Percentiles rank a stretch among this genome's conserved stretches.
Evolutionary conservation across 192 early-diverging fungal genomes (phyloP).

Genomic region (Funneliformis mosseae): DNA sequence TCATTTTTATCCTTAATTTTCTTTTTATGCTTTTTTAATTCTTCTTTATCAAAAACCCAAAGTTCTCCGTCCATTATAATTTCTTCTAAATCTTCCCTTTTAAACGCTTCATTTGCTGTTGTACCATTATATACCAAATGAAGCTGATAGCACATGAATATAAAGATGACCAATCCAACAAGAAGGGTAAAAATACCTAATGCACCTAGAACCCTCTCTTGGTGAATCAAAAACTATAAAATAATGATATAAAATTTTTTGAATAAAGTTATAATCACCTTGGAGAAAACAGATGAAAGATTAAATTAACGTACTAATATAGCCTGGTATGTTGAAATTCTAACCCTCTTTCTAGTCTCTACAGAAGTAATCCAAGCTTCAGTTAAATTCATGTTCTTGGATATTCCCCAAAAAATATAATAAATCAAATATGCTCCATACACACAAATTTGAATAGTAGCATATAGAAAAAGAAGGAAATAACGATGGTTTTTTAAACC

Average conservation of each 20-base stretch:
- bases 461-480: slow-evolving; percentile 55
- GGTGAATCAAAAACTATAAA: slow-evolving; percentile 51
- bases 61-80: slow-evolving; percentile 48
- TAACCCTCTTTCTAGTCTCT: slow-evolving; percentile 21
- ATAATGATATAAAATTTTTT: too few species aligned
- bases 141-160: slow-evolving; percentile 53
- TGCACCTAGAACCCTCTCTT: slow-evolving; percentile 52
- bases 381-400: slow-evolving; percentile 39
- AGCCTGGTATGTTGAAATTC: slow-evolving; percentile 41
- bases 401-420: slow-evolving; percentile 43
- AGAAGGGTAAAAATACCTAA: slow-evolving; percentile 51
- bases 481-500: slow-evolving; percentile 57
- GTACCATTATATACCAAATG: slow-evolving; percentile 49
- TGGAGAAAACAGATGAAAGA: background rate
- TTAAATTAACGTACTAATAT: slow-evolving; percentile 48
- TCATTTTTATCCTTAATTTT: background rate
- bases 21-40: background rate
- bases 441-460: slow-evolving; percentile 48
- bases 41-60: slow-evolving; percentile 10
- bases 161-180: slow-evolving; percentile 51
- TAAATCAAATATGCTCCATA: slow-evolving; percentile 53
- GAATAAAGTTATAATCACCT: background rate
- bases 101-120: slow-evolving; percentile 59
- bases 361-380: slow-evolving; percentile 31
- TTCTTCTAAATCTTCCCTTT: slow-evolving; percentile 59